Base-by-base conservation (phyloP, 2,329 filamentous ascomycete species). In the Claviceps monticola region DNA sequence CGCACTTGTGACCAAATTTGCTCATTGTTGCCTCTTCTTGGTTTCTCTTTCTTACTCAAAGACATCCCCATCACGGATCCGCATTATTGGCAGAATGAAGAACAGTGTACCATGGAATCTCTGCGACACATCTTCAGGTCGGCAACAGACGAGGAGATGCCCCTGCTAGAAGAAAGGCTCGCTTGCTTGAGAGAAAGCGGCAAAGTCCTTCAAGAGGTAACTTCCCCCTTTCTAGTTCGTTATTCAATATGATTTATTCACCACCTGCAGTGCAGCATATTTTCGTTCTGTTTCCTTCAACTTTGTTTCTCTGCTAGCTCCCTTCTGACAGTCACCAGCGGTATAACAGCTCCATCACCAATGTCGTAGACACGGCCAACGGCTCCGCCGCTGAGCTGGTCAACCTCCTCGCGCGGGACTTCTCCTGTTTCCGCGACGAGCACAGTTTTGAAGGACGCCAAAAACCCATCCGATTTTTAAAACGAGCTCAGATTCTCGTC, bases 401-500 rank as follows among this genome's bases (percentile, higher is more conserved):
- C 53, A 95, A 97, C 64, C 68, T 94, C 0, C 74, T 98, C 0
- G 88, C 87, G 4, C 75, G 82, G 45, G 80, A 89, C 61, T 96
- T 98, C 63, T 66, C 78, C 23, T 94, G 87, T 68, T 96, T 98
- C 70, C 76, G 84, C 21, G 93, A 98, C 62, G 85, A 90, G 63
- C 79, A 82, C 52, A 68, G 63, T 3, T 95, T 89, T 63, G 82
- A 91, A 50, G 82, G 82, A 9, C 82, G 83, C 45, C 77, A 75
- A 52, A 76, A 75, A 56, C 76, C 73, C 6, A 82, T 98, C 2
- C 84, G 88, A 14, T 78, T 98, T 56, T 81, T 95, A 63, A 98
- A 98, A 70, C 82, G 94, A 11, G 90, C 93, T 1, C 93, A 98
- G 68, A 98, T 98, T 54, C 78, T 97, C 19, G 90, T 95, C 2